phyloP scores from a whole-genome alignment of 371 early-diverging fungal genomes.

The Gilbertella persicaria region DNA sequence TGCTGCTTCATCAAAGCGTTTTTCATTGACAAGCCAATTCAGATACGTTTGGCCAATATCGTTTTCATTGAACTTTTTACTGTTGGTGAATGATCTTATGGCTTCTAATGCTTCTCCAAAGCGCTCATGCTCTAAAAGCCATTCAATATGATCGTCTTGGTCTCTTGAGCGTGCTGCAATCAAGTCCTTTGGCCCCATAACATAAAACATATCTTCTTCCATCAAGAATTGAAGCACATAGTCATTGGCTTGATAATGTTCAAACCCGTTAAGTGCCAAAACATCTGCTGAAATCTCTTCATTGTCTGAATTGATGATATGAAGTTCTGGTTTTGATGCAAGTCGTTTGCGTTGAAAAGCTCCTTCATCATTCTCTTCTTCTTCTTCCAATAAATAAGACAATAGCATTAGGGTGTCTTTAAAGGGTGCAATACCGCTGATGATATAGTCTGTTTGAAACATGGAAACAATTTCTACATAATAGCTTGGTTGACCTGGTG shows the following conservation, averaged over 20 bases:
- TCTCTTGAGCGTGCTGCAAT: conserved; percentile 88
- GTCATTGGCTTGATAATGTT: conserved; percentile 89
- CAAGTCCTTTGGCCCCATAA: conserved; percentile 91
- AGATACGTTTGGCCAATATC: conserved; percentile 88
- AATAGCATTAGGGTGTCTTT: conserved; percentile 75
- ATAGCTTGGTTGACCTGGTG: conserved; percentile 55
- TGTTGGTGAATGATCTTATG: conserved; percentile 47
- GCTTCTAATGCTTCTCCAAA: conserved; percentile 82
- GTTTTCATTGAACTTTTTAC: conserved; percentile 58
- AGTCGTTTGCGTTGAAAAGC: conserved; percentile 32
- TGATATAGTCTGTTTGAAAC: conserved; percentile 87
- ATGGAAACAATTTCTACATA: conserved; percentile 80
- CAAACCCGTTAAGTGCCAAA: conserved; percentile 78
- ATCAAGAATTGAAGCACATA: conserved; percentile 73
- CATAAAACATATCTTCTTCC: conserved; percentile 74
- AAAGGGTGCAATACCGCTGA: conserved; percentile 87
- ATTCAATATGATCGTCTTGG: conserved; percentile 89
- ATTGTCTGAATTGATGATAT: conserved; percentile 78
- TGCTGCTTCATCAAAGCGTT: conserved; percentile 76
- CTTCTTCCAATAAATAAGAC: conserved; percentile 62
- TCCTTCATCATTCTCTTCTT: conserved; percentile 26
- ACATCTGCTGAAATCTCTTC: conserved; percentile 88
- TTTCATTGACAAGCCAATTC: conserved; percentile 68
- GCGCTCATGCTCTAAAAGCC: conserved; percentile 77
- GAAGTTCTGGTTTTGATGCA: conserved; percentile 84